These are phyloP conservation scores for Hsuehochloa calcarea DNA, from an alignment of 176 grass and related monocot genomes.

Conservation along the genomic window DNA sequence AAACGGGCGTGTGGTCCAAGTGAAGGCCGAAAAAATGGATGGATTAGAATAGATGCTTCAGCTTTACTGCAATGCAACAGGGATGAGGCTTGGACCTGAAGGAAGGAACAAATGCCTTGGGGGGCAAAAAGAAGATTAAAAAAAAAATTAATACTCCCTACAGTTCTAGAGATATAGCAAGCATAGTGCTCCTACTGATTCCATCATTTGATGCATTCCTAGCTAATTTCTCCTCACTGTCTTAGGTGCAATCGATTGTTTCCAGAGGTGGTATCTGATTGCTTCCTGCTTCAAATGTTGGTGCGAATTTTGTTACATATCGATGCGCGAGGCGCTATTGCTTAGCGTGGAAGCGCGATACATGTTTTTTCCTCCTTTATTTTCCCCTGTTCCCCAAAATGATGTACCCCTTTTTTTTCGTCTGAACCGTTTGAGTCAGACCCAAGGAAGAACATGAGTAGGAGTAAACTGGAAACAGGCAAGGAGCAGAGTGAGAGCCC, in stretches of 20 bases:
- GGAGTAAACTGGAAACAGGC: not conserved
- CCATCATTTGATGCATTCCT: not conserved
- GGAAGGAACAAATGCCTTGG: conserved; percentile 56
- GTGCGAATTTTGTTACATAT: not conserved
- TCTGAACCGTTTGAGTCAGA: not conserved
- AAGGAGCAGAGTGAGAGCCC: not conserved
- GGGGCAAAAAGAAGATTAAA: not conserved
- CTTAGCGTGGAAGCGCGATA: conserved; percentile 5
- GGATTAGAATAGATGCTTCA: conserved; percentile 40
- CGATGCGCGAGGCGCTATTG: not conserved
- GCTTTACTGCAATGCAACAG: conserved; percentile 42
- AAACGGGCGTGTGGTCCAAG: conserved; percentile 22
- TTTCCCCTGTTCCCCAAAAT: not conserved
- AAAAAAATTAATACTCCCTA: not conserved
- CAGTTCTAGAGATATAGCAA: not conserved
- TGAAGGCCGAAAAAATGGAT: not conserved
- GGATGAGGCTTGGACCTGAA: conserved; percentile 40
- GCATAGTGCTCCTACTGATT: not conserved
- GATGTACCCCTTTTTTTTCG: not conserved
- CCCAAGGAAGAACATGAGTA: not conserved
- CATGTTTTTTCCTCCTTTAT: not conserved
- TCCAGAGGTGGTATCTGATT: not conserved
- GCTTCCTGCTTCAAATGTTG: not conserved
- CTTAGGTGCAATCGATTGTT: not conserved
- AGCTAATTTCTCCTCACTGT: not conserved